Base-by-base conservation (phyloP, 2,329 filamentous ascomycete genomes). In the Penicillium frequentans region DNA sequence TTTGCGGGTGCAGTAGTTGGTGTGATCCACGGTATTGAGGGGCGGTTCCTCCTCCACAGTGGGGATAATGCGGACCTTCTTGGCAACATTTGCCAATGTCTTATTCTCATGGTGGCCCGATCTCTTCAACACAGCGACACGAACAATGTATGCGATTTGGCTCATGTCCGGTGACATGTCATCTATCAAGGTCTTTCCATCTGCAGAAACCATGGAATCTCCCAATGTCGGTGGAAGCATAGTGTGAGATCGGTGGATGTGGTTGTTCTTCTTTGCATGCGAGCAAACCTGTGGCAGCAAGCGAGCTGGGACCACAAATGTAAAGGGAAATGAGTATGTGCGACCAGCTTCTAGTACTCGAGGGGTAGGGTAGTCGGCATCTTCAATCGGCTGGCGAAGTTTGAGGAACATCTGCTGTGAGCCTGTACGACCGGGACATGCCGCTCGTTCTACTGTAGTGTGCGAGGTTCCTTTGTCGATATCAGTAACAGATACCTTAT, bases 151-250 rank as follows among this genome's bases (percentile, higher is more conserved):
- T 2, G 76, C 74, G 46, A 89, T 82, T 66, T 79, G 83, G 33
- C 79, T 76, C 85, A 88, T 88, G 9, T 85, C 80, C 0, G 86
- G 86, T 2, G 83, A 77, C 67, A 88, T 75, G 63, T 89, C 86
- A 65, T 89, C 85, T 42, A 84, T 75, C 19, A 84, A 68, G 3
- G 73, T 73, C 35, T 76, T 77, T 10, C 81, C 81, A 59, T 80
- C 77, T 24, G 77, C 78, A 46, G 79, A 76, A n/a, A 82, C 70
- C 64, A 81, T 80, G 9, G 80, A 74, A 56, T 87, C 85, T 13
- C 86, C 86, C 21, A 88, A 73, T 26, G 81, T 86, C 3, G 86
- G 86, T 1, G 86, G 86, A 0, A 88, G 76, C 63, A 81, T 75
- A 2, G 84, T 74, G 68, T 89, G 86, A 1, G 79, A 79, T 23